Conservation (phyloP, 805 yeast genomes). For the Zygosaccharomyces kombuchaensis region DNA sequence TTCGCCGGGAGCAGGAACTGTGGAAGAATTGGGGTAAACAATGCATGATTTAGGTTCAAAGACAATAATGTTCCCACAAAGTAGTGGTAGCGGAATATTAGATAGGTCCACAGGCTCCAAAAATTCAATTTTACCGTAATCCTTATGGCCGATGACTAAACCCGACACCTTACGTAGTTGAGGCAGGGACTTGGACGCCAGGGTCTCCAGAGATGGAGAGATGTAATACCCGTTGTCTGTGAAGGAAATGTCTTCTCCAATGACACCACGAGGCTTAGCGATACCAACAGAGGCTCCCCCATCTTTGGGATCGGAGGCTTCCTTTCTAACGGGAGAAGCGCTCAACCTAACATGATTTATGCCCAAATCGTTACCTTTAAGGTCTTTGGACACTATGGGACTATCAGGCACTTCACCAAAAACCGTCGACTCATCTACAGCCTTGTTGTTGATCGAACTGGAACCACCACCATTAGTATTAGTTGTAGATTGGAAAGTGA, state of each 20-base stretch:
- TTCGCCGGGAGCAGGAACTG: conserved; percentile 64
- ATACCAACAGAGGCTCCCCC: background rate
- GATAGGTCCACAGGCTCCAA: conserved; percentile 80
- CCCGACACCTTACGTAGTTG: conserved; percentile 60
- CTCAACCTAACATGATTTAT: conserved; percentile 5
- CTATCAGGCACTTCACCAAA: conserved; percentile 13
- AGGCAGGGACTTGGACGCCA: conserved; percentile 54
- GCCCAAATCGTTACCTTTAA: conserved; percentile 7
- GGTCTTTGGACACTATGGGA: conserved; percentile 12
- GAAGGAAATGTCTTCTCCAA: conserved; percentile 41
- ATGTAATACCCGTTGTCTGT: conserved; percentile 83
- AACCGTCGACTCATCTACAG: conserved; percentile 8
- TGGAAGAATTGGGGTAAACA: conserved; percentile 64
- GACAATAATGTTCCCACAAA: conserved; percentile 61
- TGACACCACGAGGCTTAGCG: conserved; percentile 19
- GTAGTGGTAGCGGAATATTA: conserved; percentile 52
- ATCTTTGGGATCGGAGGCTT: background rate
- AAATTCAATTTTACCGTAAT: conserved; percentile 72
- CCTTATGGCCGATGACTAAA: conserved; percentile 71
- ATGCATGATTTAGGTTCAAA: conserved; percentile 58
- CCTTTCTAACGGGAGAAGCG: conserved; percentile 5
- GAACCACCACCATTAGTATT: conserved; percentile 8
- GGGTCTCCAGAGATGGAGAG: conserved; percentile 65
- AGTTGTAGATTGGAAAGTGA: conserved; percentile 14
- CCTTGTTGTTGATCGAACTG: conserved; percentile 1